Evolutionary conservation across 805 yeast genomes (phyloP), one percentile per base, ranked within the genome.

Genomic region (Candida mattraensis): DNA sequence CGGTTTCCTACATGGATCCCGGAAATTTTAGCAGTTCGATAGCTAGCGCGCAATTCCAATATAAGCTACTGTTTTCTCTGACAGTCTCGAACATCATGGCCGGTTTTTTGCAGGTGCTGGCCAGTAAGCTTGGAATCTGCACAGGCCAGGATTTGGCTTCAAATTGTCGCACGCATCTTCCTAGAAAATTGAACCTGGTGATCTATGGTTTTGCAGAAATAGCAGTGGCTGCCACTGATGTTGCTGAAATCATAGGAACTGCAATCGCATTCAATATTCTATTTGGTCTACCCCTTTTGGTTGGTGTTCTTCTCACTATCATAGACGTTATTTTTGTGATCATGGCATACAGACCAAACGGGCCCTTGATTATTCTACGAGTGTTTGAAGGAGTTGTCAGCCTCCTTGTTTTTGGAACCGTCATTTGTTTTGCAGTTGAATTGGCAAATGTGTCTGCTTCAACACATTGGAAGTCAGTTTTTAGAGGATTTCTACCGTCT

Each of bases 201-300:
- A 63, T 88, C 16, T 89, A 91, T 58, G 56, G 80, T 3, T 70
- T 89, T 43, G 94, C 97, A 0, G 98, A 91, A 54, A 64, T 83
- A 13, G 95, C 98, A 14, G 91, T 91, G 40, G 80, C 91, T 27
- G 96, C 97, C 2, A 91, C 98, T 0, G 99, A 91, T 63, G 73
- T 93, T 46, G 97, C 99, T 1, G 98, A 91, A 58, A 96, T 91
- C 22, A 91, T 93, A 17, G 99, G 99, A n/a, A 87, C 96, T 3
- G 97, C 98, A 3, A 87, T 91, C 39, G 83, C 98, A 0, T 70
- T 91, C 39, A 87, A 93, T 50, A 87, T 91, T 37, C 64, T 93
- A 27, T 78, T 89, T 56, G 72, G 76, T 2, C 66, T 93, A 6
- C 98, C 98, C 0, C 65, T 93, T 13, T 70, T 86, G 6, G 69